Base-by-base conservation (phyloP, 441 rosid genomes). In the Geranium incanum region DNA sequence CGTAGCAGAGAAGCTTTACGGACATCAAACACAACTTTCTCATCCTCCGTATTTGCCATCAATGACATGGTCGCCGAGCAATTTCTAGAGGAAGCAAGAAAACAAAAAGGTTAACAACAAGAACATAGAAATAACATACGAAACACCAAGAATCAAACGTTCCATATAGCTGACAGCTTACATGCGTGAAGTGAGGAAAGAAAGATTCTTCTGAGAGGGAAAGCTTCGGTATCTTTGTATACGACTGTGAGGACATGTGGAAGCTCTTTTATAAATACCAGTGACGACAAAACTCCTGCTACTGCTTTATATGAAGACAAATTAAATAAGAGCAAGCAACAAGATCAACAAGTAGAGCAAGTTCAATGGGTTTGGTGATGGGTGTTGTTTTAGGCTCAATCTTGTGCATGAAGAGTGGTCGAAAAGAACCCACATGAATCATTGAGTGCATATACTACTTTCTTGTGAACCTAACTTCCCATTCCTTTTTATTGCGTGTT, bases 1-100 rank as follows among this genome's bases (percentile, higher is more conserved):
- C 88, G 81, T 28, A 88, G 72, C 65, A 74, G 16, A 21, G 55
- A 78, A 52, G 91, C 97, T 60, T 83, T 80, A 23, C 65, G 71
- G 39, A 63, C 68, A 12, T 74, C 91, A 73, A 93, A 86, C 41
- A 66, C 12, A 52, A 39, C 62, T 12, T 75, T 79, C 70, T 73
- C 76, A 71, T 81, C 80, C 12, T 41, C 78, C 7, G 28, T n/a
- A 9, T 62, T 62, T 2, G 13, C 84, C 69, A 52, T 76, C 68
- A 76, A 48, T 1, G 86, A 67, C 50, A 70, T 23, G 38, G 78
- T 72, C 16, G 85, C 77, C 13, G 70, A 73, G 38, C 82, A 73
- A 45, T 79, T 76, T 68, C 55, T 43, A 23, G 67, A 39, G 37
- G 15, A 1, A 41, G 18, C 6, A 43, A 11, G 21, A 37, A 60